Percentiles rank a stretch among this genome's conserved stretches.
Evolutionary conservation across 768 basidiomycete species (phyloP).

Genomic region (Astraeus odoratus): DNA sequence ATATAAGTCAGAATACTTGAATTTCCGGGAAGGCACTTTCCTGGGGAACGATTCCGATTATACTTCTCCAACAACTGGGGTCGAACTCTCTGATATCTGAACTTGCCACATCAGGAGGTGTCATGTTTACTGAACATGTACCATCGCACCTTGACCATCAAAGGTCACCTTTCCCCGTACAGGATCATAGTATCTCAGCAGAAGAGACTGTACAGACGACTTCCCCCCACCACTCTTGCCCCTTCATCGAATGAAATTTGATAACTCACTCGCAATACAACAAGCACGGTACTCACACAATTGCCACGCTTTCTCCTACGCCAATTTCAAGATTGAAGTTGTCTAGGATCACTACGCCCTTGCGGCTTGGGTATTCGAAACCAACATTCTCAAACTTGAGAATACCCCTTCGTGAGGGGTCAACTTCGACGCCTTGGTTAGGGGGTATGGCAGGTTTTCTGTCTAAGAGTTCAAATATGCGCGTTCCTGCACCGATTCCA

Average conservation of each 20-base stretch:
- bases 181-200: conserved; percentile 87
- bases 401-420: conserved; percentile 51
- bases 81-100: conserved; percentile 85
- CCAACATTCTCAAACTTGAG: conserved; percentile 78
- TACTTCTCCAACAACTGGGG: conserved; percentile 76
- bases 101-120: not conserved
- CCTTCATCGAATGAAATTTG: conserved; percentile 31
- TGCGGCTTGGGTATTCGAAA: conserved; percentile 88
- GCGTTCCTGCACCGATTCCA: conserved; percentile 85
- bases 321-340: conserved; percentile 76
- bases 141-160: conserved; percentile 67
- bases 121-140: not conserved
- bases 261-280: not conserved
- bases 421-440: conserved; percentile 50
- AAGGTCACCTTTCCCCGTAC: conserved; percentile 75
- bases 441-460: conserved; percentile 69
- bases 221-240: conserved; percentile 94
- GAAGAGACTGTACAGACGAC: conserved; percentile 81
- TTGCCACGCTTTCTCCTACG: conserved; percentile 82
- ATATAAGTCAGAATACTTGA: not conserved
- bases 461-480: conserved; percentile 92
- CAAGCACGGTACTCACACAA: conserved; percentile 63
- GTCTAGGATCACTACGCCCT: conserved; percentile 72
- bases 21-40: conserved; percentile 16
- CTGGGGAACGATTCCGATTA: conserved; percentile 94